Percentiles rank a stretch among this genome's conserved stretches.
These are phyloP conservation scores for Hemerocallis citrina DNA, from an alignment of 106 monocot genomes.

Conservation along the genomic window DNA sequence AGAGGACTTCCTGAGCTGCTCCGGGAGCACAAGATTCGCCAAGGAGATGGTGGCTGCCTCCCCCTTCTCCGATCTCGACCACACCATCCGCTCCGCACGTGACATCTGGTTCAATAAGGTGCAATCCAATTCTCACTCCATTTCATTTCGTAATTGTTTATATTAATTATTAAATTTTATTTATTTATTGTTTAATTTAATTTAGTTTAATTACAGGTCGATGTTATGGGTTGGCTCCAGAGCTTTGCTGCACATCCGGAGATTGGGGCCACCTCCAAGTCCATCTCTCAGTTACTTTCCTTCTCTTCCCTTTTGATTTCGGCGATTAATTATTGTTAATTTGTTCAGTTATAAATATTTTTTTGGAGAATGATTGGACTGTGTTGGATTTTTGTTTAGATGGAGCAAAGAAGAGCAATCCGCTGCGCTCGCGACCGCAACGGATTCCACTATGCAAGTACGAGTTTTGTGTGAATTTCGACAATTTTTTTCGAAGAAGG, in stretches of 20 bases:
- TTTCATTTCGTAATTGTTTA: too few species aligned
- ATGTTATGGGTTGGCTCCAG: constrained; percentile 62
- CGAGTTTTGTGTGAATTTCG: too few species aligned
- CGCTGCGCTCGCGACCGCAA: constrained; percentile 52
- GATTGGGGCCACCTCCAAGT: constrained; percentile 44
- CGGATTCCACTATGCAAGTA: constrained; percentile 45
- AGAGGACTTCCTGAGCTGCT: constrained; percentile 33
- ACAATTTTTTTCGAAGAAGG: too few species aligned
- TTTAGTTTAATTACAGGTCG: constrained; percentile 20
- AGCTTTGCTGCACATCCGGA: constrained; percentile 50
- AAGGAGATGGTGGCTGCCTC: constrained; percentile 40
- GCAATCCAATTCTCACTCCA: too few species aligned
- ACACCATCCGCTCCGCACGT: constrained; percentile 38
- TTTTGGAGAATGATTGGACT: not conserved
- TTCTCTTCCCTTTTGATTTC: too few species aligned
- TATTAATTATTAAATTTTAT: not conserved
- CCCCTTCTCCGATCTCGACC: constrained; percentile 43
- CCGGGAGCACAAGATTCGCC: constrained; percentile 50
- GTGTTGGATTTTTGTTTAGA: constrained; percentile 22
- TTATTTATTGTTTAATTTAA: not conserved
- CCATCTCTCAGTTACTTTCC: constrained; percentile 45
- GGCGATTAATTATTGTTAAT: too few species aligned
- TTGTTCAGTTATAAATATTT: too few species aligned
- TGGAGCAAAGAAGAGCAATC: constrained; percentile 84
- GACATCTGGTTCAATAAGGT: constrained; percentile 62